These are phyloP conservation scores for Claviceps africana DNA, from an alignment of 2,329 filamentous ascomycete species.

Conservation along the genomic window DNA sequence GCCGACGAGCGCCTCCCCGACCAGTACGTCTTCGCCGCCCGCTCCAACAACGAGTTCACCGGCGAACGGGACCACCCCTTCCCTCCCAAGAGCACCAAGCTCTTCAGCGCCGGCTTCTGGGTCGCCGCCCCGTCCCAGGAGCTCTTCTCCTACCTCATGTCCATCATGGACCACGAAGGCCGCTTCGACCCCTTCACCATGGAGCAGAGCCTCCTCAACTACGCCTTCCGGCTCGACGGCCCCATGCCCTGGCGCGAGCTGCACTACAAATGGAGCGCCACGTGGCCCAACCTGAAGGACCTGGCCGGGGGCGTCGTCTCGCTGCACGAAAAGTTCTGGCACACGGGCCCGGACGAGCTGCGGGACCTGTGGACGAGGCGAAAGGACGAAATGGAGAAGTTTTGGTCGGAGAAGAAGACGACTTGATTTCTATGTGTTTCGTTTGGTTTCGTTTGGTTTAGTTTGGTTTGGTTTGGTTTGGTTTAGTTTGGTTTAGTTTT, in stretches of 20 bases:
- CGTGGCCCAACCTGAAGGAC: constrained; percentile 22
- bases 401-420: neutral
- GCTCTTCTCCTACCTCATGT: constrained; percentile 24
- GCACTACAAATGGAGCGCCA: constrained; percentile 24
- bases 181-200: constrained; percentile 24
- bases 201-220: constrained; percentile 30
- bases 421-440: too few relatives aligned
- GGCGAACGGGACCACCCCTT: constrained; percentile 20
- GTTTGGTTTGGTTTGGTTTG: too few relatives aligned
- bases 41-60: constrained; percentile 19
- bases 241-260: constrained; percentile 28
- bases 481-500: too few relatives aligned
- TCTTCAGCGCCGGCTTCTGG: constrained; percentile 28
- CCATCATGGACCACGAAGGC: constrained; percentile 19
- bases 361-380: constrained; percentile 1
- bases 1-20: constrained; percentile 19
- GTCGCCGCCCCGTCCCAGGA: constrained; percentile 22
- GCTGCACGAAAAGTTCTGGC: constrained; percentile 26
- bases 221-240: constrained; percentile 25
- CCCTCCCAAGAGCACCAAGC: constrained; percentile 17
- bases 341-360: constrained; percentile 7
- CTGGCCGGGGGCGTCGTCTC: constrained; percentile 18
- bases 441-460: too few relatives aligned
- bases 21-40: constrained; percentile 20
- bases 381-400: neutral